Conservation (phyloP, 2,329 filamentous ascomycete genomes). For the Bipolaris oryzae region DNA sequence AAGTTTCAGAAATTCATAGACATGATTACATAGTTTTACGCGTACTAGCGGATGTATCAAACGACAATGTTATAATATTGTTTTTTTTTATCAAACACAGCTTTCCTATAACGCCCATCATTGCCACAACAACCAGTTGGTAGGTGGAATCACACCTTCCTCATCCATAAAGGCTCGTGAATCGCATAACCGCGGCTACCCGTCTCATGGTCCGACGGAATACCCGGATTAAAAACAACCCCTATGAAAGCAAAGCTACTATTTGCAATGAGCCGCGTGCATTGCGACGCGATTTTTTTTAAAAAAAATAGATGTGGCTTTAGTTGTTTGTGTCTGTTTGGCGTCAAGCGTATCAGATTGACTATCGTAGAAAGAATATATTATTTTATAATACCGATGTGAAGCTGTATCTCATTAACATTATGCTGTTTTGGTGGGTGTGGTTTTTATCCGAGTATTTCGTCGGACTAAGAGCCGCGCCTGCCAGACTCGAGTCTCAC, state of each 20-base stretch:
- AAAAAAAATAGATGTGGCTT: no score
- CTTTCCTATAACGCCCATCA: neutral
- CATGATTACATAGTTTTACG: conserved; percentile 15
- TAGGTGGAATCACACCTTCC: conserved; percentile 22
- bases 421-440: no score
- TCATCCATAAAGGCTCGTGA: conserved; percentile 15
- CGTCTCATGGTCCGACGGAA: neutral
- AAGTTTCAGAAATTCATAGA: conserved; percentile 7
- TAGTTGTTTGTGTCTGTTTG: no score
- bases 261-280: no score
- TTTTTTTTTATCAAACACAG: neutral
- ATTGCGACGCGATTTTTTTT: no score
- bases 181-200: conserved; percentile 30
- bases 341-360: no score
- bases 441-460: no score
- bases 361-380: no score
- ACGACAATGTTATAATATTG: neutral
- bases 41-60: conserved; percentile 4
- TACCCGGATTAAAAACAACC: no score
- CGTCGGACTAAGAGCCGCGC: conserved; percentile 3
- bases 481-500: conserved; percentile 22
- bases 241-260: no score
- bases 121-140: neutral
- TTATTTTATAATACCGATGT: no score
- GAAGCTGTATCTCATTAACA: no score